These are phyloP conservation scores for Macadamia integrifolia DNA, from an alignment of 164 flowering plant genomes.

Conservation along the genomic window DNA sequence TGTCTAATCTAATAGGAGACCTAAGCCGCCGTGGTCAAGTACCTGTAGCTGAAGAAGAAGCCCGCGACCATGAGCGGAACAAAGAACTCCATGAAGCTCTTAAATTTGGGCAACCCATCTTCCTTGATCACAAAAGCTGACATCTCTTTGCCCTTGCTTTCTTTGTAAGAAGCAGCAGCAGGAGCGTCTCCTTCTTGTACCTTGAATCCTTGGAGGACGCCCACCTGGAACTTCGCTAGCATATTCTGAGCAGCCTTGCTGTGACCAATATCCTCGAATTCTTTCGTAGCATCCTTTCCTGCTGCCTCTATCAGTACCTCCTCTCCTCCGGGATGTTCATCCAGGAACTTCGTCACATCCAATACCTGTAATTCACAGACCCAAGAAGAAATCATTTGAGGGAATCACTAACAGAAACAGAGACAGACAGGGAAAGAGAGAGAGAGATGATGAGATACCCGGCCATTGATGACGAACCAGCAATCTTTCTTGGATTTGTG, in stretches of 20 bases:
- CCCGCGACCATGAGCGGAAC: slow-evolving; percentile 33
- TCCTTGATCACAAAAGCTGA: slow-evolving; percentile 43
- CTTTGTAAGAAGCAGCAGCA: slow-evolving; percentile 6
- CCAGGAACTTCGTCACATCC: slow-evolving; percentile 42
- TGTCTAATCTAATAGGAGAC: background rate
- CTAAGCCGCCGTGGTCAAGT: slow-evolving; percentile 11
- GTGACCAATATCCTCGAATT: slow-evolving; percentile 39
- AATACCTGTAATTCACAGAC: slow-evolving; percentile 26
- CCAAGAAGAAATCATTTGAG: background rate
- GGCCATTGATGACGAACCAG: slow-evolving; percentile 48
- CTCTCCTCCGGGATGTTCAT: slow-evolving; percentile 49
- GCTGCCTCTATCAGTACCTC: slow-evolving; percentile 41
- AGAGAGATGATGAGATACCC: slow-evolving; percentile 20
- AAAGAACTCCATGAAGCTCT: slow-evolving; percentile 25
- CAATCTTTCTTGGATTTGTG: slow-evolving; percentile 49
- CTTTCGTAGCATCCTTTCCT: slow-evolving; percentile 48
- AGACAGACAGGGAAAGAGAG: background rate
- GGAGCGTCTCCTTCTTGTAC: slow-evolving; percentile 8
- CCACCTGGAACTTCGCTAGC: slow-evolving; percentile 41
- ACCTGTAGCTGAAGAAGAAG: slow-evolving; percentile 26
- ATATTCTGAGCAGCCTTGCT: slow-evolving; percentile 38
- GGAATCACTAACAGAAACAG: background rate
- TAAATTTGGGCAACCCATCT: slow-evolving; percentile 8
- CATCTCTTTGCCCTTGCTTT: slow-evolving; percentile 31
- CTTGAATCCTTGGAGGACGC: slow-evolving; percentile 30